These are phyloP conservation scores for Lotmaria passim DNA, from an alignment of 208 protist species.

Conservation along the genomic window DNA sequence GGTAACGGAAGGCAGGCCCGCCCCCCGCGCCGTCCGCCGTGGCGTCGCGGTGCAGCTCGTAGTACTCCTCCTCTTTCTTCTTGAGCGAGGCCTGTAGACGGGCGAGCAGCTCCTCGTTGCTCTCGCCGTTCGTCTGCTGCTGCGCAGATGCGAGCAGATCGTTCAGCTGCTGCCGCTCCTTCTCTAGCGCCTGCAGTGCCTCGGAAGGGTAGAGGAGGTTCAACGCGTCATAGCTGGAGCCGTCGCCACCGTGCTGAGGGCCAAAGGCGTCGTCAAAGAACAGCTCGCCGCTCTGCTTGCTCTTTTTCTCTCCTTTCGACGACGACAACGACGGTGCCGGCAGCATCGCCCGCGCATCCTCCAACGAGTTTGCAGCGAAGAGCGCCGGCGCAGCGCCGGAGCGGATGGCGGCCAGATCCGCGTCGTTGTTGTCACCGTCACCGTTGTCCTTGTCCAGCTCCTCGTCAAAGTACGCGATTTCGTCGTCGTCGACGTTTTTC, in stretches of 20 bases:
- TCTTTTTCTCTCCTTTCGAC: constrained; percentile 17
- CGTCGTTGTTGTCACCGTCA: constrained; percentile 21
- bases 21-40: constrained; percentile 15
- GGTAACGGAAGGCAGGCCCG: constrained; percentile 77
- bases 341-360: constrained; percentile 57
- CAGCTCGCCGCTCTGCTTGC: constrained; percentile 15
- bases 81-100: constrained; percentile 64
- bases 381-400: constrained; percentile 45
- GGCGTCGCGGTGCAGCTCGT: constrained; percentile 75
- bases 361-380: constrained; percentile 56
- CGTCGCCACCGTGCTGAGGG: constrained; percentile 4
- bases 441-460: constrained; percentile 63
- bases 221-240: constrained; percentile 42
- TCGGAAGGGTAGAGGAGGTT: constrained; percentile 72
- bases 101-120: constrained; percentile 38
- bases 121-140: constrained; percentile 16
- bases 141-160: constrained; percentile 38
- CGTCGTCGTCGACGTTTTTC: constrained; percentile 83
- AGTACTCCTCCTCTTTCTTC: constrained; percentile 87
- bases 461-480: constrained; percentile 87
- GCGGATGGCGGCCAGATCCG: constrained; percentile 29
- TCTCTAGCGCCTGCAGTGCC: constrained; percentile 47
- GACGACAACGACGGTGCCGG: neutral
- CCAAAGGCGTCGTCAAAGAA: constrained; percentile 37
- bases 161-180: constrained; percentile 51